Conservation (phyloP, 2,329 filamentous ascomycete genomes). For the Neopestalotiopsis sp. region DNA sequence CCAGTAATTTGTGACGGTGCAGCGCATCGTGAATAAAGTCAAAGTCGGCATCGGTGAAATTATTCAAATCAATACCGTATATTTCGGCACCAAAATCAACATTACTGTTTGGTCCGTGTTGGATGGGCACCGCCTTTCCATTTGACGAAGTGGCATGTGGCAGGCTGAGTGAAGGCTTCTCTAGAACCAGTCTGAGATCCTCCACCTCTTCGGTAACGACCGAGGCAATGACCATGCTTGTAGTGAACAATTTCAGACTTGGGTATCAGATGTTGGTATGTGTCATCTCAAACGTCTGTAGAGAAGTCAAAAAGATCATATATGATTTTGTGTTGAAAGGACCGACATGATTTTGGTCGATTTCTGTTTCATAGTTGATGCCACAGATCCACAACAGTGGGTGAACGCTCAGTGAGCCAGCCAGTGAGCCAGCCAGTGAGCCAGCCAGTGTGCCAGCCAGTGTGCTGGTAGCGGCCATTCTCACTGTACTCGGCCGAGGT, state of each 20-base stretch:
- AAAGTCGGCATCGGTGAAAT: slow-evolving; percentile 64
- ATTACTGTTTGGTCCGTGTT: slow-evolving; percentile 32
- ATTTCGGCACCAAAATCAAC: slow-evolving; percentile 40
- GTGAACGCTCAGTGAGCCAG: too few relatives aligned
- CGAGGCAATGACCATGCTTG: slow-evolving; percentile 30
- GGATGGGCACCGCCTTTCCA: slow-evolving; percentile 31
- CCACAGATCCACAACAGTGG: too few relatives aligned
- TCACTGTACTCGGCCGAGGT: neutral
- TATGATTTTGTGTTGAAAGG: too few relatives aligned
- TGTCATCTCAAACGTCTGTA: too few relatives aligned
- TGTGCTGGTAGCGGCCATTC: neutral
- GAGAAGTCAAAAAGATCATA: too few relatives aligned
- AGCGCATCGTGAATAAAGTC: slow-evolving; percentile 66
- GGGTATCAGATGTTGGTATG: neutral
- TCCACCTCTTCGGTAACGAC: slow-evolving; percentile 28
- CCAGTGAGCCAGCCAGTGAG: too few relatives aligned
- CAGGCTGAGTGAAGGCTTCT: slow-evolving; percentile 26
- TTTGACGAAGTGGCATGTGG: slow-evolving; percentile 31
- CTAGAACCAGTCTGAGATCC: slow-evolving; percentile 22
- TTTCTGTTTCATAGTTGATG: too few relatives aligned
- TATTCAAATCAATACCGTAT: slow-evolving; percentile 42
- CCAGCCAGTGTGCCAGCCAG: neutral
- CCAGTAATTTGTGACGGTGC: slow-evolving; percentile 70
- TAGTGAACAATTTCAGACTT: neutral
- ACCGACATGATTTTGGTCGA: too few relatives aligned